Evolutionary conservation across 2,329 filamentous ascomycete species (phyloP), one percentile per base, ranked within the genome.

Genomic region (Calonectria montana): DNA sequence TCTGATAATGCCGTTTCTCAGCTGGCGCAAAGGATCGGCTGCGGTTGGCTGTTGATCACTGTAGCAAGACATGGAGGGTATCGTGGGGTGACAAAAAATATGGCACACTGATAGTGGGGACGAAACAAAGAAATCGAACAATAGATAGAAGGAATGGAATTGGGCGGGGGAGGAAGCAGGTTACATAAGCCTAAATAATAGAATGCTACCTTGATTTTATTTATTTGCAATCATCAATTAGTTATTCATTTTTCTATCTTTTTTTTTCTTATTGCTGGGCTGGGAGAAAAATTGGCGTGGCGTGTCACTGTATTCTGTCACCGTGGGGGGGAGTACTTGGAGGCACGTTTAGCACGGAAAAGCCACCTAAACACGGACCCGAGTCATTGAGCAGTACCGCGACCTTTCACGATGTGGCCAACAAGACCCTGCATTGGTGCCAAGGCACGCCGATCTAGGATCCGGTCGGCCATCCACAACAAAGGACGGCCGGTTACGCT

Each of bases 381-480:
- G 65, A 68, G 65, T 68, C 65, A 68, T 39, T 48, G 41, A 29
- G 41, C 27, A 29, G 41, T 31, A 29, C 53, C 41, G 35, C 31
- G 23, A 12, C 31, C 55, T 43, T 61, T 39, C 55, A 41, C 25
- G 43, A 67, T 62, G 65, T 47, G 65, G 65, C 43, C 25, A 41
- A 67, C 45, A 9, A 57, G 55, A 25, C 55, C 23, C 35, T 12
- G 65, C 25, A 62, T 23, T 67, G 65, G 65, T 59, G 65, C 65
- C 31, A 68, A 62, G 55, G 53, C 31, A 25, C 35, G 67, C 67
- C 69, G 65, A 69, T 71, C 69, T 16, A 68, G 59, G 69, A 65
- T 53, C 69, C 69, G 48, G 64, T 39, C 47, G 37, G 13, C 47
- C 31, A 18, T 62, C 50, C 63, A 31, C 29, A 9, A 27, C 8